Evolutionary conservation across 257 asterid species (phyloP).

Genomic region (Solanum sparsipilum): DNA sequence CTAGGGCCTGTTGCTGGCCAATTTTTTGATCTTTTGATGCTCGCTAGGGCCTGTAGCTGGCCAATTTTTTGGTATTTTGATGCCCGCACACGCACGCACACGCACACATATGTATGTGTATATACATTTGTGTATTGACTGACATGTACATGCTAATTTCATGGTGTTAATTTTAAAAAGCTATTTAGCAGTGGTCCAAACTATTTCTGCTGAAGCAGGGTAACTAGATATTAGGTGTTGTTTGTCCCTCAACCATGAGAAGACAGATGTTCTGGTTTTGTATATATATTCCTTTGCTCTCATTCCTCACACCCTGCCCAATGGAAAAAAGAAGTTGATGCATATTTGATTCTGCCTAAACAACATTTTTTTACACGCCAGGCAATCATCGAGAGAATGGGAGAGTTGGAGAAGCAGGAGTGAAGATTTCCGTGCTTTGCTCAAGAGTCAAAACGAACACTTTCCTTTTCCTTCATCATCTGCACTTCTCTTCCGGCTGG

Average conservation of each 20-base stretch:
- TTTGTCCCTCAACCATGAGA: background rate
- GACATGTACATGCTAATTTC: background rate
- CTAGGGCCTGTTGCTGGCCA: background rate
- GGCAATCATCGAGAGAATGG: slow-evolving; percentile 97
- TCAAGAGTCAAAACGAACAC: background rate
- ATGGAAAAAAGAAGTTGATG: background rate
- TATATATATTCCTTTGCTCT: background rate
- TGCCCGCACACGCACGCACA: background rate
- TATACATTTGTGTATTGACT: background rate
- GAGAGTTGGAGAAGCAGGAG: slow-evolving; percentile 85
- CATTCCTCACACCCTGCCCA: background rate
- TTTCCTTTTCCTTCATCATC: background rate
- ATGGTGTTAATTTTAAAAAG: background rate
- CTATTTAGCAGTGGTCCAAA: background rate
- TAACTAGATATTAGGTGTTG: background rate
- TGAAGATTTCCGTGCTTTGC: slow-evolving; percentile 3
- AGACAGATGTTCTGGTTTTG: background rate
- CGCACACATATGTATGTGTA: background rate
- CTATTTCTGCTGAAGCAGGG: background rate
- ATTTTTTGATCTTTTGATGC: background rate
- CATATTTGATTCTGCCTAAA: background rate
- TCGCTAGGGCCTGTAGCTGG: background rate
- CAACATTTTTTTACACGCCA: slow-evolving; percentile 8
- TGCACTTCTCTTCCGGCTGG: background rate
- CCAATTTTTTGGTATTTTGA: background rate